Conservation (phyloP, 2,329 filamentous ascomycete species). For the Phoma herbarum region DNA sequence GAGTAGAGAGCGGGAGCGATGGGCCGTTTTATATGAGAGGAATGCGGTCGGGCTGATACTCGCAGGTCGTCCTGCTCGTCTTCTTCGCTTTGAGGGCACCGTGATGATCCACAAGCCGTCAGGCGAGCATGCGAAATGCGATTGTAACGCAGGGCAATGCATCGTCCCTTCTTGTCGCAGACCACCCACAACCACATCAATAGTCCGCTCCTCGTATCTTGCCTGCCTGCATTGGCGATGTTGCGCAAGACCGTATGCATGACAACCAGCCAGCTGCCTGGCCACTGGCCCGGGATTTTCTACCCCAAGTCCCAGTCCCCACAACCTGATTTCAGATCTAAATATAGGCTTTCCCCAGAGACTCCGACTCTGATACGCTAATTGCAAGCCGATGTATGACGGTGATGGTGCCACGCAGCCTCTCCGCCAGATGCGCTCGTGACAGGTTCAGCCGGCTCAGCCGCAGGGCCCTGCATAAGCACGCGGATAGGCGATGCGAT, state of each 20-base stretch:
- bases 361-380: neutral
- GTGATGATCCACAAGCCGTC: neutral
- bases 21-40: neutral
- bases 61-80: neutral
- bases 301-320: neutral
- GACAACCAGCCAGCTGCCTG: neutral
- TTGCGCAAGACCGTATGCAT: neutral
- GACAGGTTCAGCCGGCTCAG: neutral
- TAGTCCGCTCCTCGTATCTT: neutral
- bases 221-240: neutral
- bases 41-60: neutral
- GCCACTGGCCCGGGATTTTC: neutral
- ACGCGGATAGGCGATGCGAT: neutral
- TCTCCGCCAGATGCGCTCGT: neutral
- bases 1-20: neutral
- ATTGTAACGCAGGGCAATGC: neutral
- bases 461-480: neutral
- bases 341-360: neutral
- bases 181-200: neutral
- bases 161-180: neutral
- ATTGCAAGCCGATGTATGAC: neutral
- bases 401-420: neutral
- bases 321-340: constrained; percentile 1
- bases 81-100: neutral
- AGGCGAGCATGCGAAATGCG: neutral